phyloP scores from a whole-genome alignment of 495 filamentous ascomycete species.

The Trichoderma erinaceum region DNA sequence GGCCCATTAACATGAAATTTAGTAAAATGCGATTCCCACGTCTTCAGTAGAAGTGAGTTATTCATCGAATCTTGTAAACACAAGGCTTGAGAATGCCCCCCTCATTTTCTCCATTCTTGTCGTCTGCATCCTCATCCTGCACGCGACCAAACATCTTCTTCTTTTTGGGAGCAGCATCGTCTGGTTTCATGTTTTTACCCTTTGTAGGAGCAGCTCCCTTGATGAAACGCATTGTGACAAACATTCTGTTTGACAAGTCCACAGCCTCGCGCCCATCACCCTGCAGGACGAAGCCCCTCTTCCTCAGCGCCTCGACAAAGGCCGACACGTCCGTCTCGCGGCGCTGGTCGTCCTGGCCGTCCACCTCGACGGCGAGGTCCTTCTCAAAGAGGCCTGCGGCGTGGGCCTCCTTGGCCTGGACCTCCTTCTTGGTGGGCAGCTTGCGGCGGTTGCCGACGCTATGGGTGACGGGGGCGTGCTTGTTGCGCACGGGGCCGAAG shows the following conservation, averaged over 20 bases:
- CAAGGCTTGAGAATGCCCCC: conserved; percentile 84
- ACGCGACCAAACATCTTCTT: conserved; percentile 38
- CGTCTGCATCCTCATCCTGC: conserved; percentile 41
- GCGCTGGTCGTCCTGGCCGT: conserved; percentile 42
- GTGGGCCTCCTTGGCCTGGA: conserved; percentile 44
- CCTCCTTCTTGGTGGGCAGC: conserved; percentile 29
- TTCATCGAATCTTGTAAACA: conserved; percentile 83
- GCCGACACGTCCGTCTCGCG: conserved; percentile 80
- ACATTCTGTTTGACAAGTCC: conserved; percentile 93
- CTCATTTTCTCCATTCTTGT: conserved; percentile 51
- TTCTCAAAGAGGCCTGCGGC: conserved; percentile 32
- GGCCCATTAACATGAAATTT: not conserved
- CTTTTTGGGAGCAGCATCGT: conserved; percentile 48
- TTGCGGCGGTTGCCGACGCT: conserved; percentile 54
- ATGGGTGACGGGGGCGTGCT: conserved; percentile 53
- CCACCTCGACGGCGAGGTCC: conserved; percentile 46
- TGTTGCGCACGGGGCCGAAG: conserved; percentile 61
- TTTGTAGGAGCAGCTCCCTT: conserved; percentile 63
- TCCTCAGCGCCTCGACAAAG: conserved; percentile 75
- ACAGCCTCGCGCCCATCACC: conserved; percentile 48
- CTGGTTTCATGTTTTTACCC: conserved; percentile 55
- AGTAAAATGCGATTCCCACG: not conserved
- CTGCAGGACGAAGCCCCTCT: conserved; percentile 71
- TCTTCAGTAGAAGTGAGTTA: not conserved
- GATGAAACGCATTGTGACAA: conserved; percentile 90